Evolutionary conservation across 306 rosid genomes (phyloP), one percentile per base, ranked within the genome.

Genomic region (Citrullus mucosospermus): DNA sequence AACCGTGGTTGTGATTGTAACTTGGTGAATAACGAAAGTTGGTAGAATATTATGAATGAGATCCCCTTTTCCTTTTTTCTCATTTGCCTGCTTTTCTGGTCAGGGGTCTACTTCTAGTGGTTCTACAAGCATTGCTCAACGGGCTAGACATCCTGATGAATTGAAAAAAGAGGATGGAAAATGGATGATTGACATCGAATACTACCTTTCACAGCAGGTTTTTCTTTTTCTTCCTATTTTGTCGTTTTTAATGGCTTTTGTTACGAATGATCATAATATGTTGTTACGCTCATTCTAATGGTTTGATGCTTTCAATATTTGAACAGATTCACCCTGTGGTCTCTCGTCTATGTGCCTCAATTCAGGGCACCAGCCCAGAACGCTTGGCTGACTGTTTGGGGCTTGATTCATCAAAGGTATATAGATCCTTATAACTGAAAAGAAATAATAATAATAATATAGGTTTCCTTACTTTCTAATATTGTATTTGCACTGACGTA

Each of bases 111-210:
- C 81, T 88, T 87, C 93, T 44, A 89, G 86, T 79, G 81, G 89
- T 78, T 86, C 89, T 46, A 74, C 77, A 0, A 93, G 91, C 72
- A 83, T 95, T 80, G 98, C 98, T 75, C 97, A 86, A 66, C 97
- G 98, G 78, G 98, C 98, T 76, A 87, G 98, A 80, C 95, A 95
- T 84, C 96, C 98, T n/a, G 98, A 94, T 79, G 98, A 94, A 83
- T 81, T 94, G 50, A 93, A 89, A 86, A 92, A n/a, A 77, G 96
- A 89, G 82, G 93, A 92, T 69, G 98, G 93, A 84, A 88, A 89
- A 82, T 94, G 98, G 98, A 87, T 95, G 89, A 87, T 92, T 80
- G 98, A 95, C 83, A 91, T 91, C 80, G 96, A 89, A 78, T 95
- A 95, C 90, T 95, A 95, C 85, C 85, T 95, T 85, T 87, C 93